These are phyloP conservation scores for Micractinium sp. DNA, from an alignment of 139 green algal species.

Conservation along the genomic window DNA sequence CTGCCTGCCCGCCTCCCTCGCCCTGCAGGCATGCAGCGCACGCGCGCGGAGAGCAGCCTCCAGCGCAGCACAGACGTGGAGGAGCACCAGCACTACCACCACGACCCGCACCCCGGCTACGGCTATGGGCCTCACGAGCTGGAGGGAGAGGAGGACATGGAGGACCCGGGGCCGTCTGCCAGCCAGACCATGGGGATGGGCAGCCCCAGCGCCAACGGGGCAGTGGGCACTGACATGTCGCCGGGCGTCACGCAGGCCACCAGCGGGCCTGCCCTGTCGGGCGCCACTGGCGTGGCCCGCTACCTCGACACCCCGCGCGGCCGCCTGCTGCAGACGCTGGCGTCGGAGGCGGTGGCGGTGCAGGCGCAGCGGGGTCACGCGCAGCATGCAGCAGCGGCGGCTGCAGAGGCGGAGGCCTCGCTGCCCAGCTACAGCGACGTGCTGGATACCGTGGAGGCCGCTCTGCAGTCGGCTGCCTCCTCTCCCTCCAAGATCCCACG, in stretches of 20 bases:
- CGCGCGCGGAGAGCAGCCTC: not conserved
- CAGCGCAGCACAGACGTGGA: conserved; percentile 17
- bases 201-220: not conserved
- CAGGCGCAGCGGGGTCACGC: conserved; percentile 12
- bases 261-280: not conserved
- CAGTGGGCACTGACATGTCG: too few relatives aligned
- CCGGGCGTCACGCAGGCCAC: not conserved
- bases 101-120: too few relatives aligned
- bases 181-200: not conserved
- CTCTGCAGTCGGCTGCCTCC: not conserved
- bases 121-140: too few relatives aligned
- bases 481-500: conserved; percentile 13
- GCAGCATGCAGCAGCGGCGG: not conserved
- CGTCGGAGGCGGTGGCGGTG: conserved; percentile 16
- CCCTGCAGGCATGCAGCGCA: conserved; percentile 31
- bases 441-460: conserved; percentile 4
- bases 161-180: not conserved
- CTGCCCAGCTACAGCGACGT: not conserved
- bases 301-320: conserved; percentile 28
- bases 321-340: conserved; percentile 31
- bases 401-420: not conserved
- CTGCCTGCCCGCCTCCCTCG: not conserved
- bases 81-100: too few relatives aligned
- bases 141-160: not conserved
- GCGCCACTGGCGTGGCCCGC: not conserved